These are phyloP conservation scores for Saccharum spontaneum DNA, from an alignment of 176 grass and related monocot species.

Conservation along the genomic window DNA sequence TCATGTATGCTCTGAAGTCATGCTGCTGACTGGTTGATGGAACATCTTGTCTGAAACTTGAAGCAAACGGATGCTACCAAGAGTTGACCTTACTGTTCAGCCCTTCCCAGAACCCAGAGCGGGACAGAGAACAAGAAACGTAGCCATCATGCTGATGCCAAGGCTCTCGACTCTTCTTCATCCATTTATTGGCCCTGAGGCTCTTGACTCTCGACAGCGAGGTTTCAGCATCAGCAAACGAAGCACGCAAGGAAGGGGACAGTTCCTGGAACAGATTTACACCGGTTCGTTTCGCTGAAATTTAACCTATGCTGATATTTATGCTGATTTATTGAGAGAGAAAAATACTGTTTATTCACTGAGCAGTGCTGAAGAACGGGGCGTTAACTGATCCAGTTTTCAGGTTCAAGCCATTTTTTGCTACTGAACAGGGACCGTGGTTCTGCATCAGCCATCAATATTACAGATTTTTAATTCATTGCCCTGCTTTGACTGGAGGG, in stretches of 20 bases:
- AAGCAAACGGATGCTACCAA: conserved; percentile 2
- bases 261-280: neutral
- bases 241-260: neutral
- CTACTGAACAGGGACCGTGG: neutral
- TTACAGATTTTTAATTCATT: neutral
- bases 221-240: neutral
- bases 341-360: too few species aligned
- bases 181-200: neutral
- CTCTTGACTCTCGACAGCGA: conserved; percentile 5
- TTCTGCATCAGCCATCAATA: neutral
- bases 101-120: neutral
- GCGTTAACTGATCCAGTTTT: neutral
- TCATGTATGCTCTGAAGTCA: neutral
- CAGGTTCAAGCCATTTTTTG: neutral
- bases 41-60: conserved; percentile 30
- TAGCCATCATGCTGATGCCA: conserved; percentile 2
- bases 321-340: too few species aligned
- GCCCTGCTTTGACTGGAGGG: conserved; percentile 11
- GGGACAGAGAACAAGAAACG: conserved; percentile 8
- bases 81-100: neutral
- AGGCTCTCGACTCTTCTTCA: neutral
- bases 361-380: too few species aligned
- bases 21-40: neutral
- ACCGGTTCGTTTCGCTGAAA: too few species aligned
- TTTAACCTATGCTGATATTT: too few species aligned